Percentiles rank a stretch among this genome's conserved stretches.
Evolutionary conservation across 306 rosid genomes (phyloP).

Genomic region (Pterocarpus santalinus): DNA sequence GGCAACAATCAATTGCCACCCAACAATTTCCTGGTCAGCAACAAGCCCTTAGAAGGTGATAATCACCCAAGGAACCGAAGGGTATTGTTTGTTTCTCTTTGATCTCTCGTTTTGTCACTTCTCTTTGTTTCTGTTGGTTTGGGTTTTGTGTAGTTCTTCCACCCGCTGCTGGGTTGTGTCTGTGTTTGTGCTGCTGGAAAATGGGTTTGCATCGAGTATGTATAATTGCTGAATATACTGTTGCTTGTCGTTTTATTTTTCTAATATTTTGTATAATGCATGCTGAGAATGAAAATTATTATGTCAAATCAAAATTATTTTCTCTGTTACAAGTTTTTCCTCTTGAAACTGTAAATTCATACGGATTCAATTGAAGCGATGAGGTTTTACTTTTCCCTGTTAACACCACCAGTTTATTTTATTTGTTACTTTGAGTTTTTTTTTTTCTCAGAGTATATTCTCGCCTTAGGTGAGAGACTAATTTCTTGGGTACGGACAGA

Average conservation of each 20-base stretch:
- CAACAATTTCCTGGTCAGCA: conserved; percentile 45
- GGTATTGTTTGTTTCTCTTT: conserved; percentile 56
- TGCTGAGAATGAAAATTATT: neutral
- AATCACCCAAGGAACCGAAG: conserved; percentile 56
- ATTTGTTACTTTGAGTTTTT: no score
- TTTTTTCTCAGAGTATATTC: no score
- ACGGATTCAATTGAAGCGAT: neutral
- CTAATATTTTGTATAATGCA: neutral
- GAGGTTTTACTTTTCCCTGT: conserved; percentile 14
- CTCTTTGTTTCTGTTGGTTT: neutral
- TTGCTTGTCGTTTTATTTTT: no score
- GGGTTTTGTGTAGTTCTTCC: neutral
- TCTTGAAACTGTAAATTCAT: neutral
- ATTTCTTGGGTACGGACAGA: no score
- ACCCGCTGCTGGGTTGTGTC: neutral
- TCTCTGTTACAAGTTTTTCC: no score
- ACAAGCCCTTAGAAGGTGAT: conserved; percentile 53
- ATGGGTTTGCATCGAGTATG: conserved; percentile 13
- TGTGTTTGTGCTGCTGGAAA: conserved; percentile 5
- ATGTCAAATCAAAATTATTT: neutral
- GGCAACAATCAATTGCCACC: conserved; percentile 49
- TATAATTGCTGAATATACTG: no score
- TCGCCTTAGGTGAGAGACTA: no score
- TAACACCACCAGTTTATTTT: neutral
- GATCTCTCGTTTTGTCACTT: conserved; percentile 26